Evolutionary conservation across 768 basidiomycete genomes (phyloP).

Genomic region (Lentinula sp.): DNA sequence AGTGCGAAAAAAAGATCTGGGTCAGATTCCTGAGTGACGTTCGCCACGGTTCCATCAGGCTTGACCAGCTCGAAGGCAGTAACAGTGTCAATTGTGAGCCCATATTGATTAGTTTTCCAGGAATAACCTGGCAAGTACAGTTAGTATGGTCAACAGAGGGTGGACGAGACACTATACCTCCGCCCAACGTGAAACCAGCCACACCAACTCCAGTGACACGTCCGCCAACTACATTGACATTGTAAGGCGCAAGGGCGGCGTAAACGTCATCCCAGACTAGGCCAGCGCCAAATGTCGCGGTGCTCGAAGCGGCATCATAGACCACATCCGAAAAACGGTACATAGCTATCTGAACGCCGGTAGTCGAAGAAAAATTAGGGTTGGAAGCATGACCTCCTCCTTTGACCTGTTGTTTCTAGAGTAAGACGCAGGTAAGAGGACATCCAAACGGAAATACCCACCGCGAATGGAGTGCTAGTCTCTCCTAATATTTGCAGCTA

Average conservation of each 20-base stretch:
- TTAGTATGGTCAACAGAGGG: not conserved
- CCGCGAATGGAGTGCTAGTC: conserved; percentile 11
- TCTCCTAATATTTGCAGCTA: not conserved
- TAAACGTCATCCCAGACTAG: conserved; percentile 65
- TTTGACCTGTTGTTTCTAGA: conserved; percentile 36
- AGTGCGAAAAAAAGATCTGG: conserved; percentile 39
- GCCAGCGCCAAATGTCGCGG: conserved; percentile 35
- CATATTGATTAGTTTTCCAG: conserved; percentile 36
- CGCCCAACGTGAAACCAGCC: conserved; percentile 34
- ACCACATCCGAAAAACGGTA: conserved; percentile 35
- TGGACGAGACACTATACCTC: conserved; percentile 22
- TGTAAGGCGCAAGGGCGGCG: conserved; percentile 27
- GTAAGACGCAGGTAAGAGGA: not conserved
- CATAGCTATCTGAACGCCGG: conserved; percentile 56
- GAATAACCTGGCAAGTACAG: conserved; percentile 31
- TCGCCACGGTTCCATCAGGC: conserved; percentile 29
- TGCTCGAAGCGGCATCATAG: conserved; percentile 33
- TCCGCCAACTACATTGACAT: conserved; percentile 36
- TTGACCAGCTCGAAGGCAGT: conserved; percentile 31
- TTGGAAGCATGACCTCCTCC: conserved; percentile 57
- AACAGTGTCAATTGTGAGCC: conserved; percentile 31
- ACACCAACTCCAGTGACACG: conserved; percentile 37
- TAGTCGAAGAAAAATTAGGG: conserved; percentile 53
- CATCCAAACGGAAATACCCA: not conserved
- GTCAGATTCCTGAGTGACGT: conserved; percentile 23